Base-by-base conservation (phyloP, 495 filamentous ascomycete genomes). In the Penicillium maclennaniae region DNA sequence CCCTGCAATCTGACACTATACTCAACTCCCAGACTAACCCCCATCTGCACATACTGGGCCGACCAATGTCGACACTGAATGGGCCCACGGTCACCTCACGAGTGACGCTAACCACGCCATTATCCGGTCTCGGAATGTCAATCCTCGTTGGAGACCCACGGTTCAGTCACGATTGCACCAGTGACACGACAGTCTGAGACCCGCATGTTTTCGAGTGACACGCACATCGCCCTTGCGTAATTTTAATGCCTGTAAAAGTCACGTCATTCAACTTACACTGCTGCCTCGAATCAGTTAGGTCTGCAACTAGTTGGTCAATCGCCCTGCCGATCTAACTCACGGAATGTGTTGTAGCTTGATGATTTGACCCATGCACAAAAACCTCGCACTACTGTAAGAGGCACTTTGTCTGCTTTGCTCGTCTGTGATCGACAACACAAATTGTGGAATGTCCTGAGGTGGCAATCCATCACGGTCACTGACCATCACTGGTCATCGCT, bases 71-170 rank as follows among this genome's bases (percentile, higher is more conserved):
- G 12, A 34, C 21, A 5, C 39, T 14, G 17, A 12, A 46, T 20
- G 8, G 49, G 45, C 54, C 55, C 59, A 62, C 59, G 59, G 34
- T 55, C 47, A 52, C 44, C 47, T 23, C 38, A 26, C 40, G 27
- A 42, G 31, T 43, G 37, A 52, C 55, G 52, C 59, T 62, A 62
- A 56, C 41, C 59, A 62, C 59, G 56, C 56, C 56, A 56, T 53
- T 51, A 59, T 53, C 61, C 61, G 58, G 53, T 52, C 58, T 56
- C 57, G 60, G 60, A 63, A 63, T 60, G 60, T 51, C 45, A 62
- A 62, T 59, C 53, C 6, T 45, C 17, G 26, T 20, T 4, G 7
- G 15, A 46, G 60, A 60, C 60, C 60, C 60, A 63, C 54, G 60
- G 60, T 60, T 60, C 57, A 36, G 37, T 34, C 28, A 38, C 45